These are phyloP conservation scores for Cutaneotrichosporon sp. DNA, from an alignment of 1,284 basidiomycete species.

Conservation along the genomic window DNA sequence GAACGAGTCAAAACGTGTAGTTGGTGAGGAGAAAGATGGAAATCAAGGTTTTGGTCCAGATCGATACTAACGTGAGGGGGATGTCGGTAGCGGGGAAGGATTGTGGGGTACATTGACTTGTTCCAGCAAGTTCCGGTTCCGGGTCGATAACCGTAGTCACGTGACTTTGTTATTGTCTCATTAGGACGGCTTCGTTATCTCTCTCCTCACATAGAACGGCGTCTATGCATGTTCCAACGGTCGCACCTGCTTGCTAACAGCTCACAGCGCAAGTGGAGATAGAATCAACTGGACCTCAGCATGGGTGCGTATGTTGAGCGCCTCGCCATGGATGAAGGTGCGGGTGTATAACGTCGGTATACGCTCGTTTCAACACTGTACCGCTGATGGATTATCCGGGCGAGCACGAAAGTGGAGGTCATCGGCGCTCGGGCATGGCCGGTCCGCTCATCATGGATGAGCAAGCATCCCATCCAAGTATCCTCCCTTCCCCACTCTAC, in stretches of 20 bases:
- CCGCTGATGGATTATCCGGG: neutral
- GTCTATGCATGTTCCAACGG: too few species aligned
- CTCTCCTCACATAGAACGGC: too few species aligned
- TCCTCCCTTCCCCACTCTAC: neutral
- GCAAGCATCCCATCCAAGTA: neutral
- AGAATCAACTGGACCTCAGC: too few species aligned
- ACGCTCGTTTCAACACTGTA: neutral
- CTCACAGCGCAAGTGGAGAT: too few species aligned
- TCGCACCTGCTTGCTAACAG: too few species aligned
- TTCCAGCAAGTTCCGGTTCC: neutral
- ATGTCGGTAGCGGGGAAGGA: neutral
- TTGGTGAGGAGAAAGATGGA: too few species aligned
- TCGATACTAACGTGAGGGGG: too few species aligned
- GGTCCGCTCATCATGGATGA: constrained; percentile 5
- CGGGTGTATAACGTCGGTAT: neutral
- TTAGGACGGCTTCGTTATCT: too few species aligned
- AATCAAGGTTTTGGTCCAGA: too few species aligned
- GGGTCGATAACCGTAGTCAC: neutral
- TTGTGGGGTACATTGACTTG: too few species aligned
- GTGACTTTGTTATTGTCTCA: neutral
- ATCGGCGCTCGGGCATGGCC: constrained; percentile 1
- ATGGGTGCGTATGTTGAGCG: neutral
- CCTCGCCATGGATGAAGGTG: too few species aligned
- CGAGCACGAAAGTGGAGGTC: constrained; percentile 5
- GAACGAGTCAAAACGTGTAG: too few species aligned